Evolutionary conservation across 2,329 filamentous ascomycete genomes (phyloP).

Genomic region (Clonostachys chloroleuca): DNA sequence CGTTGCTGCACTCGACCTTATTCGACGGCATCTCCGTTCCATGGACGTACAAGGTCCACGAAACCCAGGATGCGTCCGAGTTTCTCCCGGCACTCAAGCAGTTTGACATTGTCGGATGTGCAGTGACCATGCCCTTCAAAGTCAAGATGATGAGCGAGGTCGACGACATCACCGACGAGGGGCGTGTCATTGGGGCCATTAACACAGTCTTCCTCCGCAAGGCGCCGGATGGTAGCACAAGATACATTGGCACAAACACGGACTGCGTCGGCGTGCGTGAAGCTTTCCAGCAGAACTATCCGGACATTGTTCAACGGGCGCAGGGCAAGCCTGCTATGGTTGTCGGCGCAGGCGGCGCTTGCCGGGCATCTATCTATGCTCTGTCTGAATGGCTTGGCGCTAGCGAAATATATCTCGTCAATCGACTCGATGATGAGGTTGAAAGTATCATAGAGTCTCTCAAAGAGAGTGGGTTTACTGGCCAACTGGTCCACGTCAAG

Average conservation of each 20-base stretch:
- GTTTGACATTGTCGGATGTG: too few relatives aligned
- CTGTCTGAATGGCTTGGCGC: background rate
- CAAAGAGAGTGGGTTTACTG: background rate
- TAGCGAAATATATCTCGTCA: slow-evolving; percentile 1
- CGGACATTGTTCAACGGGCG: background rate
- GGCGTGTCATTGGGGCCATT: slow-evolving; percentile 1
- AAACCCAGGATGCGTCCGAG: slow-evolving; percentile 1
- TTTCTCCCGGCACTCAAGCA: background rate
- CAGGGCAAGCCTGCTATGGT: slow-evolving; percentile 1
- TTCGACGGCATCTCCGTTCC: background rate
- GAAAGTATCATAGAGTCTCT: slow-evolving; percentile 1
- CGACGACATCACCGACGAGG: slow-evolving; percentile 1
- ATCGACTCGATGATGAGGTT: slow-evolving; percentile 1
- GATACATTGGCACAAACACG: slow-evolving; percentile 3
- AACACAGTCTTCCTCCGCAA: slow-evolving; percentile 1
- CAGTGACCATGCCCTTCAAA: slow-evolving; percentile 3
- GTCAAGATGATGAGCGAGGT: slow-evolving; percentile 1
- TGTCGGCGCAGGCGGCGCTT: slow-evolving; percentile 1
- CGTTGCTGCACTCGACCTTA: background rate
- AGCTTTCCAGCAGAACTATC: background rate
- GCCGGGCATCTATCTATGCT: slow-evolving; percentile 1
- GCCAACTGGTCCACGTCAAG: slow-evolving; percentile 2
- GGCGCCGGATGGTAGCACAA: background rate
- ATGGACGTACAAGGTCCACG: slow-evolving; percentile 1
- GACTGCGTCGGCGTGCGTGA: slow-evolving; percentile 2